A percentile compares a stretch with the other conserved stretches of the same genome.
phyloP scores from a whole-genome alignment of 2,329 filamentous ascomycete species.

The Curvularia sp. region DNA sequence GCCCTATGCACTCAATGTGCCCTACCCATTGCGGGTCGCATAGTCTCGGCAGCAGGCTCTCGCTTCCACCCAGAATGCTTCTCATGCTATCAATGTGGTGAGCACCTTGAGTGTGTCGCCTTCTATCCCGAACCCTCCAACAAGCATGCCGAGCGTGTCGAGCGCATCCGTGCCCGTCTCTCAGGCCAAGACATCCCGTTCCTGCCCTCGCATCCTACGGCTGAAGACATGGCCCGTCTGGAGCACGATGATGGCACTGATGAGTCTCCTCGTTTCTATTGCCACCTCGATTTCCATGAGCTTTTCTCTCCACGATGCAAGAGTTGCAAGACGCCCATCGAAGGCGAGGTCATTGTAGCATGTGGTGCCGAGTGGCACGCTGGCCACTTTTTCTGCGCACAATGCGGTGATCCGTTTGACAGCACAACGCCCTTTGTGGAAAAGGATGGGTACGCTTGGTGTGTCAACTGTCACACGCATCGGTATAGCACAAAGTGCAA shows the following conservation, averaged over 20 bases:
- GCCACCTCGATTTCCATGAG: slow-evolving; percentile 98
- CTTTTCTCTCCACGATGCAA: slow-evolving; percentile 91
- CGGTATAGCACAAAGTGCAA: slow-evolving; percentile 89
- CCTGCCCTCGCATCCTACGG: slow-evolving; percentile 54
- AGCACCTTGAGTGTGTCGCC: slow-evolving; percentile 89
- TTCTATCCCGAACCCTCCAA: slow-evolving; percentile 90
- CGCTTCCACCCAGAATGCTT: slow-evolving; percentile 96
- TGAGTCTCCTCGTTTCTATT: slow-evolving; percentile 81
- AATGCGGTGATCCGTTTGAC: slow-evolving; percentile 85
- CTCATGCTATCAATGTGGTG: slow-evolving; percentile 84
- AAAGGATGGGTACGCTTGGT: slow-evolving; percentile 98
- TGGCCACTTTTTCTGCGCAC: slow-evolving; percentile 98
- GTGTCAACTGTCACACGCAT: slow-evolving; percentile 88
- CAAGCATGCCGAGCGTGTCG: slow-evolving; percentile 73
- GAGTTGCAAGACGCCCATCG: slow-evolving; percentile 94
- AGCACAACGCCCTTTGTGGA: slow-evolving; percentile 83
- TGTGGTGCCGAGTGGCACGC: slow-evolving; percentile 96
- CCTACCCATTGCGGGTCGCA: slow-evolving; percentile 85
- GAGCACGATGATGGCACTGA: slow-evolving; percentile 70
- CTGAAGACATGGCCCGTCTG: slow-evolving; percentile 63
- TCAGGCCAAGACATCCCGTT: slow-evolving; percentile 57
- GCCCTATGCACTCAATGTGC: slow-evolving; percentile 85
- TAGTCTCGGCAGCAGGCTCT: slow-evolving; percentile 80
- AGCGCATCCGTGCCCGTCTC: slow-evolving; percentile 72
- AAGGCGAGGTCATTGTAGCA: slow-evolving; percentile 92